phyloP scores from a whole-genome alignment of 2,329 filamentous ascomycete species.

The Pseudogymnoascus sp. region DNA sequence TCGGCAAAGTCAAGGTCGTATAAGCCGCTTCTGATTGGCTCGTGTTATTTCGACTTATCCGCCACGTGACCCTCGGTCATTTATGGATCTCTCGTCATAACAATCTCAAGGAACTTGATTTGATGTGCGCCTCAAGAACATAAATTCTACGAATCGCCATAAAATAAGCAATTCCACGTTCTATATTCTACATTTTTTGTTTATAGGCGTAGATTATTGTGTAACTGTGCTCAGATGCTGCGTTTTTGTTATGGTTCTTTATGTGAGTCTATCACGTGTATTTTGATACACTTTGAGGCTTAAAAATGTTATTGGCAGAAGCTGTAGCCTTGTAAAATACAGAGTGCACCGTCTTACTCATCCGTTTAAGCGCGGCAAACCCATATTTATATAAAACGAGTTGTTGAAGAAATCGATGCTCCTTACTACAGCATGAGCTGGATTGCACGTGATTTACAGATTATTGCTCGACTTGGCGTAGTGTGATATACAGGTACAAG shows the following conservation, averaged over 20 bases:
- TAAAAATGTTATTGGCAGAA: background rate
- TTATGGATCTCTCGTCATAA: background rate
- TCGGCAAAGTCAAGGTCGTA: slow-evolving; percentile 10
- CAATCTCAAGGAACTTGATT: background rate
- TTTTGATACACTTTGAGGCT: background rate
- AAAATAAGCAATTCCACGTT: background rate
- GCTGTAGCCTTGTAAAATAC: background rate
- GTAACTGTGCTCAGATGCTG: background rate
- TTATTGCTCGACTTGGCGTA: background rate
- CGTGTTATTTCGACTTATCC: background rate
- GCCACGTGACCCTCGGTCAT: slow-evolving; percentile 5
- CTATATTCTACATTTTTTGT: background rate
- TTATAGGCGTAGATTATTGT: background rate
- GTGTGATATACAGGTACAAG: background rate
- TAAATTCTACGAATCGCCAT: background rate
- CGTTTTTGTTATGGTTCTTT: background rate
- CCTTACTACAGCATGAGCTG: background rate
- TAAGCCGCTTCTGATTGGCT: slow-evolving; percentile 3
- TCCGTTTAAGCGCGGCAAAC: no score
- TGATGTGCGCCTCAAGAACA: background rate
- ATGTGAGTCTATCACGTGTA: background rate
- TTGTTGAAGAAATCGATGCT: background rate
- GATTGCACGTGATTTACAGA: background rate
- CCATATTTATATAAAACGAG: background rate
- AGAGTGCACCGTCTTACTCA: background rate